These are phyloP conservation scores for Phialemoniopsis sp. DNA, from an alignment of 2,329 filamentous ascomycete genomes.

Conservation along the genomic window DNA sequence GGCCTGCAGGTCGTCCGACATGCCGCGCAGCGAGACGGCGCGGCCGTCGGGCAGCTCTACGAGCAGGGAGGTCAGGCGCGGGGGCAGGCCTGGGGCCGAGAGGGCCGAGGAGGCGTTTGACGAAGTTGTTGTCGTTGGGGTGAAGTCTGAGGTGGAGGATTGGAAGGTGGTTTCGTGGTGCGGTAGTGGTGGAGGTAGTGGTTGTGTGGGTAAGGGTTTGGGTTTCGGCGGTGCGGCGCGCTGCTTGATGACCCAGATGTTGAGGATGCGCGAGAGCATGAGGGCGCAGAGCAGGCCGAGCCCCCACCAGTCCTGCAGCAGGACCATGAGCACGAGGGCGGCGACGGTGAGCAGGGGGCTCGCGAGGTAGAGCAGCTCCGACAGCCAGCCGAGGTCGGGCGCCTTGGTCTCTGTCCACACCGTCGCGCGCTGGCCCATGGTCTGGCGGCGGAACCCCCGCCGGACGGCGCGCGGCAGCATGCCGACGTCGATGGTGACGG, in stretches of 20 bases:
- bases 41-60: constrained; percentile 48
- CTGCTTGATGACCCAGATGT: constrained; percentile 52
- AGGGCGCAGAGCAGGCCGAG: constrained; percentile 41
- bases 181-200: constrained; percentile 9
- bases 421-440: constrained; percentile 13
- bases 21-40: constrained; percentile 48
- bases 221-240: constrained; percentile 23
- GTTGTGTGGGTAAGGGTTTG: constrained; percentile 1
- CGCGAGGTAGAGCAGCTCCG: constrained; percentile 42
- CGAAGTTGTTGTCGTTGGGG: constrained; percentile 3
- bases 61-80: constrained; percentile 37
- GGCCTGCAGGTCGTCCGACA: constrained; percentile 52
- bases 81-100: constrained; percentile 10
- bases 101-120: neutral
- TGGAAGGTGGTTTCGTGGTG: constrained; percentile 3
- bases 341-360: constrained; percentile 40
- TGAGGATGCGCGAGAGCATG: constrained; percentile 49
- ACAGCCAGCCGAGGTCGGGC: constrained; percentile 37
- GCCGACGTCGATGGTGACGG: constrained; percentile 55
- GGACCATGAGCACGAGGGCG: constrained; percentile 36
- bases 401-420: constrained; percentile 22
- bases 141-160: neutral
- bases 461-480: constrained; percentile 35
- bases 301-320: constrained; percentile 49
- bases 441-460: constrained; percentile 19